phyloP scores from a whole-genome alignment of 1,139 yeast genomes.

The Zhuliangozyma blackwelliae region DNA sequence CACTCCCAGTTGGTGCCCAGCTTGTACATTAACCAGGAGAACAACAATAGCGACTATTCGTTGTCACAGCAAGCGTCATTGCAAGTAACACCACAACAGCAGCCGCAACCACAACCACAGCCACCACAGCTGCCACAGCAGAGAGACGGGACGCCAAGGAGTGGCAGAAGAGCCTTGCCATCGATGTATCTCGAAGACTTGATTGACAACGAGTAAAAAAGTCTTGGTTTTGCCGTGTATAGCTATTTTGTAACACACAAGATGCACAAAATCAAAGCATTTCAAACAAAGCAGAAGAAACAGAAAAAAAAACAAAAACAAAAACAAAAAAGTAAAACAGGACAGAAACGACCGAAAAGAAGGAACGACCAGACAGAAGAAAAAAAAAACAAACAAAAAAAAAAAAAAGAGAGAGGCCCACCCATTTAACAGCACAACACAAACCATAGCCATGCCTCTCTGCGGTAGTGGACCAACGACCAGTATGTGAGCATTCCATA shows the following conservation, averaged over 20 bases:
- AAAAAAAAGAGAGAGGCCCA: background rate
- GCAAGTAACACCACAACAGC: slow-evolving; percentile 5
- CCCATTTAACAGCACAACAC: background rate
- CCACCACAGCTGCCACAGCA: slow-evolving; percentile 11
- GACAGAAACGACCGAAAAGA: no score
- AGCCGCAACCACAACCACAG: slow-evolving; percentile 6
- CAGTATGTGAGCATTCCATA: slow-evolving; percentile 32
- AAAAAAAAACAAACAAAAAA: background rate
- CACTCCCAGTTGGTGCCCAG: slow-evolving; percentile 33
- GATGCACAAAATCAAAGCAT: no score
- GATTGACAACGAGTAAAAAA: slow-evolving; percentile 31
- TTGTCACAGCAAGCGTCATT: slow-evolving; percentile 13
- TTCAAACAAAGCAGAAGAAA: background rate
- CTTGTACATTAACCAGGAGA: slow-evolving; percentile 33
- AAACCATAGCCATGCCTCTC: slow-evolving; percentile 46
- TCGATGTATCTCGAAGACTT: slow-evolving; percentile 56
- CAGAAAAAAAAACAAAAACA: slow-evolving; percentile 1
- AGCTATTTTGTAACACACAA: no score
- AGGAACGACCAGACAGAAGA: background rate
- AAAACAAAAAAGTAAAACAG: background rate
- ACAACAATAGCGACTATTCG: slow-evolving; percentile 34
- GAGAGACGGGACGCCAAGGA: slow-evolving; percentile 7
- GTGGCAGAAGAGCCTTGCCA: slow-evolving; percentile 41
- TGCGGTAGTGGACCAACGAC: slow-evolving; percentile 69
- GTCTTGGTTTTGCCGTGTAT: background rate